These are phyloP conservation scores for Naganishia onofrii DNA, from an alignment of 768 basidiomycete species.

Conservation along the genomic window DNA sequence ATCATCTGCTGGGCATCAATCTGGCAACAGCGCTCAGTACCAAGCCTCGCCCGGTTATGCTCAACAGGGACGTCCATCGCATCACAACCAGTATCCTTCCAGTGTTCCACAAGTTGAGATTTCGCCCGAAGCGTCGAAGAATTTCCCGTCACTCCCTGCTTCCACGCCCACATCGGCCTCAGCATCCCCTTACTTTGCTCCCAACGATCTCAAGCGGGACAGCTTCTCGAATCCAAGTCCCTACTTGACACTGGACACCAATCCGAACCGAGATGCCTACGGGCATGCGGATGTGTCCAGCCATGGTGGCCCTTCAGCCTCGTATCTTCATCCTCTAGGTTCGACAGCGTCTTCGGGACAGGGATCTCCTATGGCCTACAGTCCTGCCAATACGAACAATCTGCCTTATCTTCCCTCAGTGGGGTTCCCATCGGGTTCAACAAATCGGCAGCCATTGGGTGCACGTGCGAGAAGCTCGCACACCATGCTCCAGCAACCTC, in stretches of 20 bases:
- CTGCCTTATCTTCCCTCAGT: conserved; percentile 16
- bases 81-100: not conserved
- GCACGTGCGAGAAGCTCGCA: conserved; percentile 8
- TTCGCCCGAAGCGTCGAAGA: conserved; percentile 1
- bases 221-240: conserved; percentile 7
- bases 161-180: conserved; percentile 4
- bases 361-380: conserved; percentile 21
- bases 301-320: not conserved
- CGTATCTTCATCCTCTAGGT: conserved; percentile 1
- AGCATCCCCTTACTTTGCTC: conserved; percentile 9
- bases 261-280: conserved; percentile 16
- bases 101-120: conserved; percentile 3
- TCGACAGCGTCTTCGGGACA: conserved; percentile 6
- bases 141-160: not conserved
- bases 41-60: not conserved
- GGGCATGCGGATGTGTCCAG: not conserved
- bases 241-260: conserved; percentile 3
- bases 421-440: not conserved
- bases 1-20: not conserved
- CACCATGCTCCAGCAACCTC: not conserved
- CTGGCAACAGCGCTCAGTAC: not conserved
- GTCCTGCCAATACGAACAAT: conserved; percentile 19
- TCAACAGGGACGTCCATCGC: conserved; percentile 10
- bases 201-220: not conserved
- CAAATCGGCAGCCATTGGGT: not conserved